These are phyloP conservation scores for Earliella scabrosa DNA, from an alignment of 1,284 basidiomycete genomes.

Conservation along the genomic window DNA sequence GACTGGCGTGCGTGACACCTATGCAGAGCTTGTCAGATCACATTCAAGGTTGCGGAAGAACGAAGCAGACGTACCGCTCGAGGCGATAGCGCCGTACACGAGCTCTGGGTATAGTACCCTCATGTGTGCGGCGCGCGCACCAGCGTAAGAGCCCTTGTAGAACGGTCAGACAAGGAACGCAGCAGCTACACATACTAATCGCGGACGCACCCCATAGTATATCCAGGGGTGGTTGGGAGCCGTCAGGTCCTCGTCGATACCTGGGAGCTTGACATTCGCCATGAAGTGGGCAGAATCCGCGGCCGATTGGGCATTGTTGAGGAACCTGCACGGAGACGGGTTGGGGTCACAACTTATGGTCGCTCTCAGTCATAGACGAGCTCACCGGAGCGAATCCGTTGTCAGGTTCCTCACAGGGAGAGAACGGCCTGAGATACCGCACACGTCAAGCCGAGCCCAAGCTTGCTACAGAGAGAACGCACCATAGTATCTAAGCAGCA, in stretches of 20 bases:
- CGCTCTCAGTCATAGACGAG: not conserved
- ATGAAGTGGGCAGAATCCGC: constrained; percentile 96
- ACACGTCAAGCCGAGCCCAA: not conserved
- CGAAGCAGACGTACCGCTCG: constrained; percentile 58
- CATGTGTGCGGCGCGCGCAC: constrained; percentile 94
- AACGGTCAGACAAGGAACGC: not conserved
- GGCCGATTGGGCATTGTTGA: constrained; percentile 88
- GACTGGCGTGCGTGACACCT: constrained; percentile 77
- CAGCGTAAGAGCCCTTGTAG: constrained; percentile 83
- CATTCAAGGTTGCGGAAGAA: not conserved
- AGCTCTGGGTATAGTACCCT: constrained; percentile 85
- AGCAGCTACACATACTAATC: not conserved
- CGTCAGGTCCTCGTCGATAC: constrained; percentile 72
- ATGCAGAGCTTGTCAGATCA: not conserved
- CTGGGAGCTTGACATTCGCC: constrained; percentile 75
- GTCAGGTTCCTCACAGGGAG: constrained; percentile 81
- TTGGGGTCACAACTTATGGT: no score
- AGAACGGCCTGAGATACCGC: constrained; percentile 65
- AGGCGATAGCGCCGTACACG: constrained; percentile 91
- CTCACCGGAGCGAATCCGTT: constrained; percentile 75
- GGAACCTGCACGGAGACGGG: constrained; percentile 53
- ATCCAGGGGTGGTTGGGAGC: constrained; percentile 85
- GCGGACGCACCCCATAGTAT: constrained; percentile 82
- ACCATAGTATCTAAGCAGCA: constrained; percentile 40
- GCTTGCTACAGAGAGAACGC: not conserved